A percentile compares a stretch with the other conserved stretches of the same genome.
Conservation (phyloP, 768 basidiomycete genomes). For the Coprinellus micaceus region DNA sequence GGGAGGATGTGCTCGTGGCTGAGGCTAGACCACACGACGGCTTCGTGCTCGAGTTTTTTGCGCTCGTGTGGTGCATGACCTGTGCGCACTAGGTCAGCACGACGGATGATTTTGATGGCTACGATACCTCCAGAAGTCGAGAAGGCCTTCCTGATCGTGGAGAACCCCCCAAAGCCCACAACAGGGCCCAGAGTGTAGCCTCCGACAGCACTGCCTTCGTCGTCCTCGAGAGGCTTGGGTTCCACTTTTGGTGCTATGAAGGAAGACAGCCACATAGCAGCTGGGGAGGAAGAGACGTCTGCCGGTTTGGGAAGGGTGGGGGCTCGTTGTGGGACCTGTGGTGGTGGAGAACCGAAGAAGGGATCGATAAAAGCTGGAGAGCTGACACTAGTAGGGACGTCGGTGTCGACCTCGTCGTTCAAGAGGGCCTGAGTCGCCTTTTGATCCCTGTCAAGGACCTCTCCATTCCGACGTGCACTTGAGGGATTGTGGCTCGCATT, state of each 20-base stretch:
- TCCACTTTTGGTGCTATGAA: conserved; percentile 44
- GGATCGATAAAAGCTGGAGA: conserved; percentile 1
- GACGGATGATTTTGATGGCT: conserved; percentile 81
- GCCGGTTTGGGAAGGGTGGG: conserved; percentile 5
- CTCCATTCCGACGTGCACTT: conserved; percentile 6
- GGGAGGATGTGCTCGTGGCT: conserved; percentile 86
- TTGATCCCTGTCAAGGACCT: conserved; percentile 22
- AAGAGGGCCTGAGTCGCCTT: conserved; percentile 18
- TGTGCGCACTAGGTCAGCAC: conserved; percentile 52
- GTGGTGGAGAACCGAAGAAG: neutral
- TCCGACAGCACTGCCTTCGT: conserved; percentile 61
- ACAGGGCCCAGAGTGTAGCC: conserved; percentile 74
- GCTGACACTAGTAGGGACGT: neutral
- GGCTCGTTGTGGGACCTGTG: conserved; percentile 13
- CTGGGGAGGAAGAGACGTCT: conserved; percentile 50
- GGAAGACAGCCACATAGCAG: conserved; percentile 69
- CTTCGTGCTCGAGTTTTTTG: conserved; percentile 67
- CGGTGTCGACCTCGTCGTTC: neutral
- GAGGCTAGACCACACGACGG: conserved; percentile 67
- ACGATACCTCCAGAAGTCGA: conserved; percentile 61
- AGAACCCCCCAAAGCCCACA: conserved; percentile 80
- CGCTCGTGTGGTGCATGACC: conserved; percentile 43
- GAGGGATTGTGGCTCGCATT: conserved; percentile 2
- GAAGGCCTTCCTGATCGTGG: conserved; percentile 69
- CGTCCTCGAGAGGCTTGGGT: conserved; percentile 46